Evolutionary conservation across 371 early-diverging fungal genomes (phyloP).

Genomic region (Coemansia sp.): DNA sequence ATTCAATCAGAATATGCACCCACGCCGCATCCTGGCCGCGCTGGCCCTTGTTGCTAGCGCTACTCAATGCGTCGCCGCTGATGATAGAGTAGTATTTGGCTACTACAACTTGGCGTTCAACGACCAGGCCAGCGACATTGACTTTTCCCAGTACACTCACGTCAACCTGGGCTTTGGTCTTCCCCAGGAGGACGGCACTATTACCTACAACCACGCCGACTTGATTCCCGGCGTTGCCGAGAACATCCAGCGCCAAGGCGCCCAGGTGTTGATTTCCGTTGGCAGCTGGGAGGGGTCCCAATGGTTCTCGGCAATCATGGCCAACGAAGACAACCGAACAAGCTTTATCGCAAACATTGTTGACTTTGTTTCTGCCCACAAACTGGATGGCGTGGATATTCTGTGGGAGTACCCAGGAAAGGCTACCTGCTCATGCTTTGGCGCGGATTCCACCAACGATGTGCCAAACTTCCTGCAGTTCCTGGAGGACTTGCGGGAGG

Average conservation of each 20-base stretch:
- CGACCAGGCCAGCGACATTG: not conserved
- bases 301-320: not conserved
- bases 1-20: not conserved
- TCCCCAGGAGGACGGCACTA: not conserved
- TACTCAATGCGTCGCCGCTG: not conserved
- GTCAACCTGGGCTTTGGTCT: not conserved
- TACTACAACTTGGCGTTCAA: not conserved
- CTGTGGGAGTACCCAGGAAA: constrained; percentile 2
- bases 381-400: not conserved
- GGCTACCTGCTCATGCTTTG: not conserved
- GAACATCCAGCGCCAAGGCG: not conserved
- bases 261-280: not conserved
- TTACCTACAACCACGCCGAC: not conserved
- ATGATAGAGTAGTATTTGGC: not conserved
- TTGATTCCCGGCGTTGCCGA: not conserved
- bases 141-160: not conserved
- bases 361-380: not conserved
- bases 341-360: not conserved
- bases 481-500: not conserved
- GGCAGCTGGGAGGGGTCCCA: not conserved
- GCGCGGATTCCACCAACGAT: not conserved
- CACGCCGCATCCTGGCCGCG: not conserved
- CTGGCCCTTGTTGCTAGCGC: not conserved
- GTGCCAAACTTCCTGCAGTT: not conserved
- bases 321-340: not conserved